phyloP scores from a whole-genome alignment of 2,329 filamentous ascomycete genomes.

The Calonectria hawksworthii region DNA sequence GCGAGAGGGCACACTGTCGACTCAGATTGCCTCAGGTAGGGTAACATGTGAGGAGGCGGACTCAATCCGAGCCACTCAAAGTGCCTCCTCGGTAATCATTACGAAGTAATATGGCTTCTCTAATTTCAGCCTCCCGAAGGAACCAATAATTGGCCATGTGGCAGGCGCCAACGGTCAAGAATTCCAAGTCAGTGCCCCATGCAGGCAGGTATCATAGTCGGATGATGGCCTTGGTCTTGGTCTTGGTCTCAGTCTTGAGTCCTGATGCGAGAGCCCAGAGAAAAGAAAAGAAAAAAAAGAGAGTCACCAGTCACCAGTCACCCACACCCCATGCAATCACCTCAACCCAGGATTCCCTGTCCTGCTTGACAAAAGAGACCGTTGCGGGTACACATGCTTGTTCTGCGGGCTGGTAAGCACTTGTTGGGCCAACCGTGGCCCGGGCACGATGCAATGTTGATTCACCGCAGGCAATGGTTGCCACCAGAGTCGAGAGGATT shows the following conservation, averaged over 20 bases:
- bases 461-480: conserved; percentile 1
- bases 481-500: neutral
- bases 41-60: neutral
- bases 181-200: neutral
- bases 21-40: conserved; percentile 17
- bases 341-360: conserved; percentile 26
- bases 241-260: conserved; percentile 16
- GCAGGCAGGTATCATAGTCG: neutral
- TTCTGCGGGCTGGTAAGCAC: conserved; percentile 25
- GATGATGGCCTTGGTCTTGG: neutral
- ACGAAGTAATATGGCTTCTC: conserved; percentile 15
- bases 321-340: conserved; percentile 15
- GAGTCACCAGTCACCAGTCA: neutral
- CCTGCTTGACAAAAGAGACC: conserved; percentile 21
- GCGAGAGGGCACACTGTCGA: neutral
- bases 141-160: neutral
- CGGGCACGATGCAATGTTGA: neutral
- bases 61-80: neutral
- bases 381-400: conserved; percentile 25
- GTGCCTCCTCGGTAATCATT: conserved; percentile 6
- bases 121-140: conserved; percentile 1
- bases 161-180: neutral
- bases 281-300: neutral
- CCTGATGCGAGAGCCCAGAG: neutral
- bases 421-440: conserved; percentile 9